phyloP scores from a whole-genome alignment of 2,329 filamentous ascomycete genomes.

The Fusarium aywerte region DNA sequence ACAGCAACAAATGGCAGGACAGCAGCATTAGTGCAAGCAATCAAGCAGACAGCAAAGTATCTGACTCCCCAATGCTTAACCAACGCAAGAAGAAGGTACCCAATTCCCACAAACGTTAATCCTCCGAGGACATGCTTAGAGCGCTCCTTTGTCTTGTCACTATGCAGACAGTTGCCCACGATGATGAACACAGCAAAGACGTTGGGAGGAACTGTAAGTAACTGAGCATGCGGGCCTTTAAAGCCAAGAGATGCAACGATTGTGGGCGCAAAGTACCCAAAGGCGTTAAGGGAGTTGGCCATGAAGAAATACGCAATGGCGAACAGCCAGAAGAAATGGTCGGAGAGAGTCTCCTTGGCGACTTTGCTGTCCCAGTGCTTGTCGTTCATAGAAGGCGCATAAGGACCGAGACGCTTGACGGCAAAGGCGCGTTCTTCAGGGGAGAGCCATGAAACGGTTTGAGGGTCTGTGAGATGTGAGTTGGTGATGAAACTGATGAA shows the following conservation, averaged over 20 bases:
- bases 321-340: constrained; percentile 51
- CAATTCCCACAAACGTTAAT: constrained; percentile 45
- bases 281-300: constrained; percentile 51
- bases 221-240: constrained; percentile 48
- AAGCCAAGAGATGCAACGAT: constrained; percentile 52
- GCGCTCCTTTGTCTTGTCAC: constrained; percentile 48
- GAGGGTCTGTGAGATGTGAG: constrained; percentile 39
- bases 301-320: constrained; percentile 48
- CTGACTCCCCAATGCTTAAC: constrained; percentile 47
- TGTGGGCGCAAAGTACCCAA: constrained; percentile 51
- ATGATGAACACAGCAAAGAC: constrained; percentile 52
- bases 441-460: constrained; percentile 50
- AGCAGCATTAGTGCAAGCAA: constrained; percentile 50
- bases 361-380: constrained; percentile 50
- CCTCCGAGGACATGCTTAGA: constrained; percentile 48
- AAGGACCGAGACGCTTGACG: constrained; percentile 51
- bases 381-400: constrained; percentile 50
- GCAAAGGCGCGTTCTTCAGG: constrained; percentile 50
- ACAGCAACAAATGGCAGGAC: constrained; percentile 50
- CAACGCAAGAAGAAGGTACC: constrained; percentile 48
- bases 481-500: accelerated
- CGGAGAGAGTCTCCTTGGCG: constrained; percentile 48
- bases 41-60: constrained; percentile 49
- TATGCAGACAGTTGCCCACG: constrained; percentile 48
- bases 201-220: constrained; percentile 53